These are phyloP conservation scores for Hericium rajendrae DNA, from an alignment of 768 basidiomycete species.

Conservation along the genomic window DNA sequence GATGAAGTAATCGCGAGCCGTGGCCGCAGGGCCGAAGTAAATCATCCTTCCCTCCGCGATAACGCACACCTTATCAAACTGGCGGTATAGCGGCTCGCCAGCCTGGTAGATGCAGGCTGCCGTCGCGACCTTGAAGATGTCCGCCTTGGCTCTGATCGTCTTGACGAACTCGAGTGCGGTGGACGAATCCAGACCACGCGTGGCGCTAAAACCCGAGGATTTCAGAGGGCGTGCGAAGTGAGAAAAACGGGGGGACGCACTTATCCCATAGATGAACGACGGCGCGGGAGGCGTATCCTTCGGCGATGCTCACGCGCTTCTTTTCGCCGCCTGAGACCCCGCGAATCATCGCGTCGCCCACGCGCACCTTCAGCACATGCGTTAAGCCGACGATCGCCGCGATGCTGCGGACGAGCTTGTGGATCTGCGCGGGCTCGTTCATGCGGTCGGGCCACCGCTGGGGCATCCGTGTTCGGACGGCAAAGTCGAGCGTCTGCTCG, in stretches of 20 bases:
- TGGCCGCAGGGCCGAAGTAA: conserved; percentile 60
- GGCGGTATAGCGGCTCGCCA: conserved; percentile 51
- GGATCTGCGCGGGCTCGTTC: conserved; percentile 14
- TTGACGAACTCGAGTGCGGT: conserved; percentile 52
- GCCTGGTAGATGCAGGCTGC: conserved; percentile 82
- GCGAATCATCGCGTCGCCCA: conserved; percentile 69
- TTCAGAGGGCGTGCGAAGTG: neutral
- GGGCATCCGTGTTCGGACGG: conserved; percentile 60
- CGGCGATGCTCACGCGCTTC: conserved; percentile 74
- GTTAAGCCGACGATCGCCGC: neutral
- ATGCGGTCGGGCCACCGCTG: conserved; percentile 35
- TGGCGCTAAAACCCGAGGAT: conserved; percentile 27
- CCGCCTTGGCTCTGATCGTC: conserved; percentile 46
- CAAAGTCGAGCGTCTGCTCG: conserved; percentile 62
- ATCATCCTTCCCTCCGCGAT: conserved; percentile 66
- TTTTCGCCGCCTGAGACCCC: conserved; percentile 68
- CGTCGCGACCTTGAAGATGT: conserved; percentile 36
- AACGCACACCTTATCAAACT: conserved; percentile 77
- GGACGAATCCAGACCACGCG: conserved; percentile 41
- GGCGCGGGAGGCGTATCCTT: conserved; percentile 53
- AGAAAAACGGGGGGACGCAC: conserved; percentile 22
- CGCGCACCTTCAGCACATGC: conserved; percentile 42
- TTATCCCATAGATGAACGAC: conserved; percentile 71
- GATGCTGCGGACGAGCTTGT: neutral
- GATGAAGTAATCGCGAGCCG: conserved; percentile 65